phyloP scores from a whole-genome alignment of 2,329 filamentous ascomycete species.

The Aspergillus ibericus region DNA sequence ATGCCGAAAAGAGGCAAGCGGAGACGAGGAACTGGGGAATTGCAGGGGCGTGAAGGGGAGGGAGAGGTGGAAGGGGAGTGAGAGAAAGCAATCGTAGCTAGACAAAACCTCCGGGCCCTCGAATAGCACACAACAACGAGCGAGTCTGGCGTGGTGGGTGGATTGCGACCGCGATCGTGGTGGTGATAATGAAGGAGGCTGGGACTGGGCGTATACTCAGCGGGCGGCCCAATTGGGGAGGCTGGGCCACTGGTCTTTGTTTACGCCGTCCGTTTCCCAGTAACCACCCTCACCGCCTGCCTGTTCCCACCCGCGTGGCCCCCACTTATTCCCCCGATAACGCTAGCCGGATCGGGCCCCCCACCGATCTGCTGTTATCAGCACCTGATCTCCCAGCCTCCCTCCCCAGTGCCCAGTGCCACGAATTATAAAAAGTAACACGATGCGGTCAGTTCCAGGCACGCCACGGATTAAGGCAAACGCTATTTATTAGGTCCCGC shows the following conservation, averaged over 20 bases:
- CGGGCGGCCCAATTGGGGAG: conserved; percentile 29
- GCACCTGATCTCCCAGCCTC: conserved; percentile 22
- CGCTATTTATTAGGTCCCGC: too few relatives aligned
- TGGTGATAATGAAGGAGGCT: conserved; percentile 45
- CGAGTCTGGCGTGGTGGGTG: background rate
- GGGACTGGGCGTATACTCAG: conserved; percentile 18
- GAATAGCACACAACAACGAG: conserved; percentile 7
- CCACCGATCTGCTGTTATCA: conserved; percentile 16
- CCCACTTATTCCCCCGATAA: conserved; percentile 2
- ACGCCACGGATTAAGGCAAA: too few relatives aligned
- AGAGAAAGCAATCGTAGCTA: conserved; percentile 39
- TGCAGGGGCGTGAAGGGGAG: conserved; percentile 18
- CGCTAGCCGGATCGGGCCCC: conserved; percentile 14
- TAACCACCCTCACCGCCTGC: conserved; percentile 38
- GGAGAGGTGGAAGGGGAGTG: conserved; percentile 20
- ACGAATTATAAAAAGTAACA: background rate
- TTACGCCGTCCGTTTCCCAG: conserved; percentile 40
- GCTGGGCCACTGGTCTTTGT: conserved; percentile 46
- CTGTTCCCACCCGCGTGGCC: background rate
- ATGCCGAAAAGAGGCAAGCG: conserved; percentile 22
- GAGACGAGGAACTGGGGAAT: conserved; percentile 23
- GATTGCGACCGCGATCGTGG: conserved; percentile 7
- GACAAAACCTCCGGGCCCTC: conserved; percentile 20
- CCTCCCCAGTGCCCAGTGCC: too few relatives aligned
- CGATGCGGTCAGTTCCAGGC: too few relatives aligned